Percentiles rank a stretch among this genome's conserved stretches.
These are phyloP conservation scores for Wickerhamomyces rabaulensis DNA, from an alignment of 805 yeast genomes.

Conservation along the genomic window DNA sequence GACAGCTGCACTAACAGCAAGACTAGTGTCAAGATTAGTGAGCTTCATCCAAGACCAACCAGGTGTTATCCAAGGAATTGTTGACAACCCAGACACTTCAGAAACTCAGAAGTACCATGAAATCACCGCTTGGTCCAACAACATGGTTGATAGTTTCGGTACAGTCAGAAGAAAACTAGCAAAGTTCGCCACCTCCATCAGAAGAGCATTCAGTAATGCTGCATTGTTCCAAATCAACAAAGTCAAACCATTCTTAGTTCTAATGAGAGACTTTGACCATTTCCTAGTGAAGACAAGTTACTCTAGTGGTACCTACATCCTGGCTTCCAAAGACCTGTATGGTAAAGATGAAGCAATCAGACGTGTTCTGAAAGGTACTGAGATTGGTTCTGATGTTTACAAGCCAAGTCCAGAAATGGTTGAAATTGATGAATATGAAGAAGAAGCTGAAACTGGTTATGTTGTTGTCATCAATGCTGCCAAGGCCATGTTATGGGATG, in stretches of 20 bases:
- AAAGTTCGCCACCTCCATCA: conserved; percentile 65
- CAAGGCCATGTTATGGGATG: conserved; percentile 90
- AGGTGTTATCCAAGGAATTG: conserved; percentile 49
- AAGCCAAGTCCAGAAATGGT: conserved; percentile 20
- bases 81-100: conserved; percentile 1
- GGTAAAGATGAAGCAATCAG: conserved; percentile 38
- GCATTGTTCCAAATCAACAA: conserved; percentile 52
- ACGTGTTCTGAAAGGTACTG: conserved; percentile 39
- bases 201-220: conserved; percentile 70
- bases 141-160: conserved; percentile 66
- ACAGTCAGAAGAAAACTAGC: conserved; percentile 75
- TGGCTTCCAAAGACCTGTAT: conserved; percentile 55
- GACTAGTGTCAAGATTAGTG: conserved; percentile 62
- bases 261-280: conserved; percentile 63
- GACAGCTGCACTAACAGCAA: conserved; percentile 58
- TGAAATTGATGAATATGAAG: conserved; percentile 21
- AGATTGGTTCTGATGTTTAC: conserved; percentile 45
- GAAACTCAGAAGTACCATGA: conserved; percentile 27
- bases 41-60: conserved; percentile 70
- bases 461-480: conserved; percentile 70
- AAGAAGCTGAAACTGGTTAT: conserved; percentile 45
- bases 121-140: conserved; percentile 36
- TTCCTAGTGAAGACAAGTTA: conserved; percentile 71
- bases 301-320: conserved; percentile 69
- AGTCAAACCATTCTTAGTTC: conserved; percentile 46